These are phyloP conservation scores for Erythrobasidium yunnanense DNA, from an alignment of 768 basidiomycete genomes.

Conservation along the genomic window DNA sequence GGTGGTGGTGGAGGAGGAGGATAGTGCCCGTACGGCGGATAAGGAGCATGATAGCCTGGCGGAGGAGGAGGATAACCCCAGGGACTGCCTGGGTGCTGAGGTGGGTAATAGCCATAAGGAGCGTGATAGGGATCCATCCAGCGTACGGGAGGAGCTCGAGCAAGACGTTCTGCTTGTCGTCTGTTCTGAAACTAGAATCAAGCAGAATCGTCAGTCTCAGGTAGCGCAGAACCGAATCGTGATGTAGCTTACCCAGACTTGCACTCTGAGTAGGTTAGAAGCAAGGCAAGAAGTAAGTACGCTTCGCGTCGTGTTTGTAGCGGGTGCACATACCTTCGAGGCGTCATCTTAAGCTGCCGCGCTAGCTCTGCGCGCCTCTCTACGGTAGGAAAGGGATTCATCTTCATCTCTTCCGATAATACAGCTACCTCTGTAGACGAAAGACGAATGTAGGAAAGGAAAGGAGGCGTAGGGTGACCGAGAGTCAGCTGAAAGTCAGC, in stretches of 20 bases:
- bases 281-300: not conserved
- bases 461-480: too few species aligned
- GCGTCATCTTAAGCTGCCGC: not conserved
- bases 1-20: too few species aligned
- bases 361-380: slow-evolving; percentile 4
- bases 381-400: slow-evolving; percentile 7
- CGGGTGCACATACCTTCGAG: slow-evolving; percentile 5
- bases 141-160: slow-evolving; percentile 4
- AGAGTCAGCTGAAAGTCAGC: too few species aligned
- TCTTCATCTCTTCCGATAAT: slow-evolving; percentile 1
- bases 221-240: not conserved
- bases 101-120: not conserved
- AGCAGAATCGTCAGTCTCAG: not conserved
- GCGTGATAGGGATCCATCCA: slow-evolving; percentile 12
- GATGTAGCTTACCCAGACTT: slow-evolving; percentile 16
- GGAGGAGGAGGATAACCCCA: too few species aligned
- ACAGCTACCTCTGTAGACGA: not conserved
- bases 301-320: not conserved
- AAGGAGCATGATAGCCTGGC: too few species aligned
- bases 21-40: too few species aligned
- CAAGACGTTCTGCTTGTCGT: slow-evolving; percentile 5
- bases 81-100: too few species aligned
- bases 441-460: not conserved
- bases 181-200: slow-evolving; percentile 17
- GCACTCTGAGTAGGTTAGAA: not conserved